These are phyloP conservation scores for Phalaenopsis equestris DNA, from an alignment of 106 monocot genomes.

Conservation along the genomic window DNA sequence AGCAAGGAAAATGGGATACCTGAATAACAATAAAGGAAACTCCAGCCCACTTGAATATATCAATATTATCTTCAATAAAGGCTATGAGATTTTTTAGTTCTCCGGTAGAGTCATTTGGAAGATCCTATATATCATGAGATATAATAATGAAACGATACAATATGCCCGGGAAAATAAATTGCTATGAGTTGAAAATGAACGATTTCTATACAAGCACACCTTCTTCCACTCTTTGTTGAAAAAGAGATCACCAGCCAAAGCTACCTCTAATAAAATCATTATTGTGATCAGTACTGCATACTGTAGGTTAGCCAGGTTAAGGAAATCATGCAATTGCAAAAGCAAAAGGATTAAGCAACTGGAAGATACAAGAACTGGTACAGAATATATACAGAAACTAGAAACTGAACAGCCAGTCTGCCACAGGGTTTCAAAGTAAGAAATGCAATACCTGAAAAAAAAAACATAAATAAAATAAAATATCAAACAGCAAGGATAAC, in stretches of 20 bases:
- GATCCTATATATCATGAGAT: constrained; percentile 27
- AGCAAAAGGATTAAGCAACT: background rate
- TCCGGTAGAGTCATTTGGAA: constrained; percentile 62
- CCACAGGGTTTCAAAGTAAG: too few species aligned
- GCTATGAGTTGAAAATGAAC: background rate
- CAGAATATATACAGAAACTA: background rate
- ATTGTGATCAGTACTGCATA: constrained; percentile 28
- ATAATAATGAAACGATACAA: constrained; percentile 1
- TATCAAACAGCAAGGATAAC: too few species aligned
- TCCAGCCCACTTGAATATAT: constrained; percentile 34
- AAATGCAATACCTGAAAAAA: too few species aligned
- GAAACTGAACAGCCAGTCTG: background rate
- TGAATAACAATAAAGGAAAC: constrained; percentile 40
- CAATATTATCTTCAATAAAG: constrained; percentile 49
- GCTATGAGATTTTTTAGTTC: constrained; percentile 37
- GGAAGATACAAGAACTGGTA: background rate
- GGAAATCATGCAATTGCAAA: constrained; percentile 9
- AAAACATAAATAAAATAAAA: too few species aligned
- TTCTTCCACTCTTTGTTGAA: constrained; percentile 48
- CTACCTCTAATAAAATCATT: constrained; percentile 38
- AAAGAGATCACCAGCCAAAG: constrained; percentile 31
- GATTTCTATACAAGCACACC: constrained; percentile 20
- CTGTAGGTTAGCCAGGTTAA: constrained; percentile 36
- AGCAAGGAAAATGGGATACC: constrained; percentile 11
- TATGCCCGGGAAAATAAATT: background rate